A percentile compares a stretch with the other conserved stretches of the same genome.
Evolutionary conservation across 371 early-diverging fungal genomes (phyloP).

Genomic region (Actinomucor elegans): DNA sequence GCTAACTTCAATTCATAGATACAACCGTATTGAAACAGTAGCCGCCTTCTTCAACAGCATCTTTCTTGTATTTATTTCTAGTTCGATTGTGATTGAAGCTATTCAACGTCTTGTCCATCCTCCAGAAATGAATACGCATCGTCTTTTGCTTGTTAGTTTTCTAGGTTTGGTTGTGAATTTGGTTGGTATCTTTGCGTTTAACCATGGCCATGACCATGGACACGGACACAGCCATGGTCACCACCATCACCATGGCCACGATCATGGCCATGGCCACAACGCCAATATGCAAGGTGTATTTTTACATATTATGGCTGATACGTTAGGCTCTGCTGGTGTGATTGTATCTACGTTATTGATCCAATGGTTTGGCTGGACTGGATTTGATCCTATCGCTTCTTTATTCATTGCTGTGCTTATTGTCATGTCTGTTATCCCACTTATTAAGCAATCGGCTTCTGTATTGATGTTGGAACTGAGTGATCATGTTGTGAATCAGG

Average conservation of each 20-base stretch:
- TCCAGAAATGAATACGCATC: conserved; percentile 83
- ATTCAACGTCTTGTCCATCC: conserved; percentile 86
- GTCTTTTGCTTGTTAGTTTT: conserved; percentile 83
- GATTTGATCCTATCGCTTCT: conserved; percentile 93
- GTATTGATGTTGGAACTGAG: conserved; percentile 60
- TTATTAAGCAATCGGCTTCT: conserved; percentile 71
- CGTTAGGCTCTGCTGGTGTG: conserved; percentile 95
- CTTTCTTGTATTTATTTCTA: conserved; percentile 83
- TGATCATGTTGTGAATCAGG: conserved; percentile 44
- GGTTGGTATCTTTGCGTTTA: conserved; percentile 92
- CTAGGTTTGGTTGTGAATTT: conserved; percentile 90
- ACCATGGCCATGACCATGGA: conserved; percentile 79
- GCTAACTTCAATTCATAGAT: conserved; percentile 50
- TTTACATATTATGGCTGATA: conserved; percentile 94
- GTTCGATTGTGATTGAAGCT: conserved; percentile 89
- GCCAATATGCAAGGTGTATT: conserved; percentile 91
- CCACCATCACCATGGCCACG: conserved; percentile 43
- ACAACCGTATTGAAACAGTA: conserved; percentile 88
- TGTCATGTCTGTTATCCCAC: conserved; percentile 81
- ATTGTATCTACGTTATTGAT: conserved; percentile 90
- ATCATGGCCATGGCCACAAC: conserved; percentile 36
- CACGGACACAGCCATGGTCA: conserved; percentile 27
- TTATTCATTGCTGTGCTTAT: conserved; percentile 89
- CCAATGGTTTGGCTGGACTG: conserved; percentile 91
- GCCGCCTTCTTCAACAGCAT: conserved; percentile 92